A percentile compares a stretch with the other conserved stretches of the same genome.
Evolutionary conservation across 1,139 yeast genomes (phyloP).

Genomic region (Yamadazyma aaseri): DNA sequence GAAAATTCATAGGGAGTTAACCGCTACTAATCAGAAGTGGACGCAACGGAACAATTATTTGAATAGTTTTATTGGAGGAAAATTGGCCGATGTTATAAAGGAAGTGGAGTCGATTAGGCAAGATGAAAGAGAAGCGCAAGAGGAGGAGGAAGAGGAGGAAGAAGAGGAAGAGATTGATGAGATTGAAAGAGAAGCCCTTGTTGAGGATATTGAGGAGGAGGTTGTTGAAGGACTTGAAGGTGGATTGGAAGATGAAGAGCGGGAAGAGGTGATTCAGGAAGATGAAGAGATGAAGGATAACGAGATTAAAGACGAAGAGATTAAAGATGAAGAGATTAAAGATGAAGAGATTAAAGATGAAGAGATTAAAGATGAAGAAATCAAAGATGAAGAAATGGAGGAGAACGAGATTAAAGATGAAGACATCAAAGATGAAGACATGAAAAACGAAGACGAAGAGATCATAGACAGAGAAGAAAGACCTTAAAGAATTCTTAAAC

Average conservation of each 20-base stretch:
- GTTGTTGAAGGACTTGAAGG: constrained; percentile 2
- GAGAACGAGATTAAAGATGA: constrained; percentile 6
- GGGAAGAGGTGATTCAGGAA: constrained; percentile 9
- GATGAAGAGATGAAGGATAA: background rate
- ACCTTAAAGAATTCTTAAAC: no score
- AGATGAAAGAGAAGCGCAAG: constrained; percentile 19
- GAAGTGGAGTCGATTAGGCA: constrained; percentile 22
- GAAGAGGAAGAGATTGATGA: constrained; percentile 13
- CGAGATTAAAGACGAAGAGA: constrained; percentile 12
- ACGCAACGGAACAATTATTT: constrained; percentile 36
- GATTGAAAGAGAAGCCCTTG: constrained; percentile 6
- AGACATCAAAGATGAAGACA: background rate
- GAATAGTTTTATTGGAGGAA: constrained; percentile 34
- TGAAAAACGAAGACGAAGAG: no score
- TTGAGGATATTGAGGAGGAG: constrained; percentile 5
- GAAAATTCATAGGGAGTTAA: constrained; percentile 31
- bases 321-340: constrained; percentile 11
- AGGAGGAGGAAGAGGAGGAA: constrained; percentile 13
- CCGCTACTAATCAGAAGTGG: constrained; percentile 40
- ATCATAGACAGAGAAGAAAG: background rate
- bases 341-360: constrained; percentile 4
- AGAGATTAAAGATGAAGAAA: constrained; percentile 8
- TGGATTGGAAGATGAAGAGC: constrained; percentile 11
- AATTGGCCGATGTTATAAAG: constrained; percentile 18
- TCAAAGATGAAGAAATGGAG: background rate